Conservation (phyloP, 2,329 filamentous ascomycete species). For the Pleoardoris graminearum region DNA sequence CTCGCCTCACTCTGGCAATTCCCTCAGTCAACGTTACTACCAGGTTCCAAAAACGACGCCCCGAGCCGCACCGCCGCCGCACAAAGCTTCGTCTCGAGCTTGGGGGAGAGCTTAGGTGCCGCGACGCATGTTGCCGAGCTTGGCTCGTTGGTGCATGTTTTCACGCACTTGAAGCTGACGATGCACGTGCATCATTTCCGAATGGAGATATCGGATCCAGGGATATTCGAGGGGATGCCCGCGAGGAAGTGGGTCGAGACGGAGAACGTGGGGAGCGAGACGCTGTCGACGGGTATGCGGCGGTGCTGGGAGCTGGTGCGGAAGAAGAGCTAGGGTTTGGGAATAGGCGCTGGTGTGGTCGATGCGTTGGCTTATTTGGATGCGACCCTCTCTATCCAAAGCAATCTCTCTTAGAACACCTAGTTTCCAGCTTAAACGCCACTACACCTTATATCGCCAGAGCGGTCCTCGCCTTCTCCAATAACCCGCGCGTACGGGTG, state of each 20-base stretch:
- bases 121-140: conserved; percentile 24
- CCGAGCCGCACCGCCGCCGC: conserved; percentile 31
- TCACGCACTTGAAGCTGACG: conserved; percentile 41
- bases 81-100: conserved; percentile 25
- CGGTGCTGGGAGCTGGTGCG: conserved; percentile 44
- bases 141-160: conserved; percentile 39
- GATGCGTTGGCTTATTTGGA: too few species aligned
- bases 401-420: too few species aligned
- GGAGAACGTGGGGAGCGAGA: conserved; percentile 35
- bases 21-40: conserved; percentile 30
- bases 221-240: conserved; percentile 12
- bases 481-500: too few species aligned
- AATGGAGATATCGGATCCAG: conserved; percentile 16
- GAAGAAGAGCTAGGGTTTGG: too few species aligned
- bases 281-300: conserved; percentile 44
- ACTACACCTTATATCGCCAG: too few species aligned
- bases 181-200: conserved; percentile 39
- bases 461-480: too few species aligned
- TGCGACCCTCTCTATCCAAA: too few species aligned
- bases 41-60: conserved; percentile 19
- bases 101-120: conserved; percentile 4
- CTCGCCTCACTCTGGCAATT: conserved; percentile 41
- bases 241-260: conserved; percentile 37
- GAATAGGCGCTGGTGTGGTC: too few species aligned
- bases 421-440: too few species aligned